These are phyloP conservation scores for Perilla frutescens DNA, from an alignment of 257 asterid genomes.

Conservation along the genomic window DNA sequence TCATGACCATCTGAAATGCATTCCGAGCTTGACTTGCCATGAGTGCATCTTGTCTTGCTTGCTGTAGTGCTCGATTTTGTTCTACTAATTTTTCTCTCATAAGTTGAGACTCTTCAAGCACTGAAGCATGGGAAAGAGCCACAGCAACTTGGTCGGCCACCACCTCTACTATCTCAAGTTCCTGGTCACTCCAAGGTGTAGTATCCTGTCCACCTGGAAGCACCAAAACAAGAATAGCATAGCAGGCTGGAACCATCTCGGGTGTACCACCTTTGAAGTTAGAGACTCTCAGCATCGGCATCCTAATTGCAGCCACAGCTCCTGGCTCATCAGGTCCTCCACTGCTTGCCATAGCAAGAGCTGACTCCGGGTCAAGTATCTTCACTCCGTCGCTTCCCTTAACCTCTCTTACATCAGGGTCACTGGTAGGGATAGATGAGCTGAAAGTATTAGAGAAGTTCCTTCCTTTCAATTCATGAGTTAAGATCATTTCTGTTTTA, in stretches of 20 bases:
- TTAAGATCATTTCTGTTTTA: conserved; percentile 71
- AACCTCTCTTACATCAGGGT: conserved; percentile 71
- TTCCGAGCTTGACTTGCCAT: conserved; percentile 87
- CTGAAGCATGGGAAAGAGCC: conserved; percentile 94
- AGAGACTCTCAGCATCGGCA: conserved; percentile 92
- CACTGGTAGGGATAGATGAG: conserved; percentile 51
- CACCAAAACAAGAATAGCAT: conserved; percentile 86
- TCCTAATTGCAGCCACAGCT: conserved; percentile 86
- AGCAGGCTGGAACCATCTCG: conserved; percentile 80
- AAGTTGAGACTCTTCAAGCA: conserved; percentile 86
- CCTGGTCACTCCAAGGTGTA: conserved; percentile 67
- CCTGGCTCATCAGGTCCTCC: conserved; percentile 63
- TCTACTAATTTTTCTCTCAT: conserved; percentile 77
- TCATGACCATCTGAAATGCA: conserved; percentile 82
- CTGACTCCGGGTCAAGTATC: conserved; percentile 62
- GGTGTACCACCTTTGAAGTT: conserved; percentile 92
- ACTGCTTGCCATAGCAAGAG: conserved; percentile 82
- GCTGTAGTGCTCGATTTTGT: conserved; percentile 81
- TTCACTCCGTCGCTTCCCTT: conserved; percentile 63
- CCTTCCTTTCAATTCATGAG: conserved; percentile 65
- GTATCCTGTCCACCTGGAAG: conserved; percentile 71
- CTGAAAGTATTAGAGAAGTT: conserved; percentile 40
- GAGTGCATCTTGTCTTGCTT: conserved; percentile 79
- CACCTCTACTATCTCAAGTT: conserved; percentile 78
- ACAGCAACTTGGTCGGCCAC: conserved; percentile 97